These are phyloP conservation scores for Nepenthes gracilis DNA, from an alignment of 148 eudicot genomes.

Conservation along the genomic window DNA sequence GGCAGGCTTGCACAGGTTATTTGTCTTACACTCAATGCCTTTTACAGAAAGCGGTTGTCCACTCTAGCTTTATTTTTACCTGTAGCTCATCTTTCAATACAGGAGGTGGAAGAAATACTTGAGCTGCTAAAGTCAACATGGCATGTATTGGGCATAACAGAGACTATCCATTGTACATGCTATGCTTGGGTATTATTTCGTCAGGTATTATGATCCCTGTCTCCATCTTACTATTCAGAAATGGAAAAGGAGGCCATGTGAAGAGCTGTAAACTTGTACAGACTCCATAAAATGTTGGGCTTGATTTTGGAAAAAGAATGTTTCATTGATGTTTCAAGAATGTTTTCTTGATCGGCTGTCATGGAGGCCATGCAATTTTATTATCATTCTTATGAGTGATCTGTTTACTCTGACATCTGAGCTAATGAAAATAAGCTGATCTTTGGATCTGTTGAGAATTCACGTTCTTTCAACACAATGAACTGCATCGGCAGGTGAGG, in stretches of 20 bases:
- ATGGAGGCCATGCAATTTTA: too few relatives aligned
- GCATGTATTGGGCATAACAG: conserved; percentile 90
- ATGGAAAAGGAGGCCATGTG: neutral
- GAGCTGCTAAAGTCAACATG: conserved; percentile 98
- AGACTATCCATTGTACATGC: conserved; percentile 87
- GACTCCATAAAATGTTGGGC: too few relatives aligned
- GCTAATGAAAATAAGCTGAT: too few relatives aligned
- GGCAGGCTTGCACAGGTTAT: conserved; percentile 97
- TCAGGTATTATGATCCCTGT: conserved; percentile 48
- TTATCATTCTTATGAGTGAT: too few relatives aligned
- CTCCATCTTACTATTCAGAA: too few relatives aligned
- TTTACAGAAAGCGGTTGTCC: neutral
- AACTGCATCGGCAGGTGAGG: too few relatives aligned
- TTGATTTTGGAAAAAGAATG: neutral
- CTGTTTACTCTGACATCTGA: too few relatives aligned
- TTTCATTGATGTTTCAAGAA: neutral
- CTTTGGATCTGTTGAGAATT: too few relatives aligned
- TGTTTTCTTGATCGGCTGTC: too few relatives aligned
- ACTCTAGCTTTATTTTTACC: neutral
- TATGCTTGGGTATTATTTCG: conserved; percentile 96
- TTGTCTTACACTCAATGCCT: conserved; percentile 1
- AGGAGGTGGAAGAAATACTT: conserved; percentile 95
- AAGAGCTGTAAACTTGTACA: too few relatives aligned
- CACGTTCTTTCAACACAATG: too few relatives aligned
- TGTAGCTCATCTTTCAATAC: conserved; percentile 9